These are phyloP conservation scores for Dalbergia oliveri DNA, from an alignment of 306 rosid species.

Conservation along the genomic window DNA sequence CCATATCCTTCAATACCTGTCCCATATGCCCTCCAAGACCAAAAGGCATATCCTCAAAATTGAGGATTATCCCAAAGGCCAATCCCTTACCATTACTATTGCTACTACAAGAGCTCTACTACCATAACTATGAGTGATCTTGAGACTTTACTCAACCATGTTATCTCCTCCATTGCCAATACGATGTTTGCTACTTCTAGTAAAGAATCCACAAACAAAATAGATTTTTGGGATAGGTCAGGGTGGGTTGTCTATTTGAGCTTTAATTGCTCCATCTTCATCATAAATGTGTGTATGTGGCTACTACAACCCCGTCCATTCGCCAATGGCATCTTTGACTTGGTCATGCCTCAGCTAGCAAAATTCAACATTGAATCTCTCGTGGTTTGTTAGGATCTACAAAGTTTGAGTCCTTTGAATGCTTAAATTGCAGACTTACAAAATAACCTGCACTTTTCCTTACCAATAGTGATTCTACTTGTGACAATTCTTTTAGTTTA, in stretches of 20 bases:
- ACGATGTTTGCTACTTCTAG: background rate
- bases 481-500: background rate
- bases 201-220: background rate
- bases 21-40: background rate
- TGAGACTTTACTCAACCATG: slow-evolving; percentile 11
- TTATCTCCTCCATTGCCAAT: background rate
- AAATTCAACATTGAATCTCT: background rate
- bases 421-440: background rate
- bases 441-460: background rate
- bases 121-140: background rate
- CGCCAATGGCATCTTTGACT: background rate
- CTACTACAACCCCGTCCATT: background rate
- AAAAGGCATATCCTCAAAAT: background rate
- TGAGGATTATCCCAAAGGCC: background rate
- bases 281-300: background rate
- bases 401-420: background rate
- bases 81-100: background rate
- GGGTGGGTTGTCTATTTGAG: background rate
- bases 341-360: background rate
- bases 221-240: background rate
- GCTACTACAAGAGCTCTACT: background rate
- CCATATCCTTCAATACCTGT: background rate
- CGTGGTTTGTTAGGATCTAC: background rate
- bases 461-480: background rate
- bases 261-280: background rate